Evolutionary conservation across 1,284 basidiomycete genomes (phyloP).

Genomic region (Tranzscheliella williamsii): DNA sequence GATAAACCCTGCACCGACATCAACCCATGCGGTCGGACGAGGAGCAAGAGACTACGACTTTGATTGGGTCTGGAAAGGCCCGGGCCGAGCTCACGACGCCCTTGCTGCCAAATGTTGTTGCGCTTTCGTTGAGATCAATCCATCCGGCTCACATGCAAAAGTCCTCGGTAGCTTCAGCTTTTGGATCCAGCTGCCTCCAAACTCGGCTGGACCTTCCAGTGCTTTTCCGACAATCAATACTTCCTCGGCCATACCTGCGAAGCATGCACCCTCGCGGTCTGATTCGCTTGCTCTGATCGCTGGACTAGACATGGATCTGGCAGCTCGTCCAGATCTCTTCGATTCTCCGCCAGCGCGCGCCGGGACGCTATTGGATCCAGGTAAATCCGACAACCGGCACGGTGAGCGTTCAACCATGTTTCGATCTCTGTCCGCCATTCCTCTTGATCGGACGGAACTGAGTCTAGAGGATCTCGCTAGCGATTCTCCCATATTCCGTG

Average conservation of each 20-base stretch:
- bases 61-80: slow-evolving; percentile 35
- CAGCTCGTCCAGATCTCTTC: slow-evolving; percentile 1
- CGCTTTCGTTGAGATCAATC: slow-evolving; percentile 34
- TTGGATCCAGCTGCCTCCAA: slow-evolving; percentile 12
- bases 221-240: no score
- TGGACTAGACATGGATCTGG: slow-evolving; percentile 12
- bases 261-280: slow-evolving; percentile 3
- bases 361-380: no score
- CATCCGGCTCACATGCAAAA: slow-evolving; percentile 2
- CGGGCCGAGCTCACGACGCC: slow-evolving; percentile 1
- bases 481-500: slow-evolving; percentile 49
- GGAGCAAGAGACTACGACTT: slow-evolving; percentile 37
- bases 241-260: background rate
- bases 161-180: slow-evolving; percentile 25
- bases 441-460: slow-evolving; percentile 45
- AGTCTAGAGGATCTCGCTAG: slow-evolving; percentile 25
- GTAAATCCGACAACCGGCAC: no score
- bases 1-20: slow-evolving; percentile 2
- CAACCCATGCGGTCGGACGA: background rate
- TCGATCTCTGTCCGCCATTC: background rate
- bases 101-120: slow-evolving; percentile 18
- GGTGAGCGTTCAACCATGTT: background rate
- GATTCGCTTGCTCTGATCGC: slow-evolving; percentile 28
- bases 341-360: background rate
- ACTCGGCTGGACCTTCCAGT: background rate